These are phyloP conservation scores for Coniosporium apollinis DNA, from an alignment of 495 filamentous ascomycete genomes.

Conservation along the genomic window DNA sequence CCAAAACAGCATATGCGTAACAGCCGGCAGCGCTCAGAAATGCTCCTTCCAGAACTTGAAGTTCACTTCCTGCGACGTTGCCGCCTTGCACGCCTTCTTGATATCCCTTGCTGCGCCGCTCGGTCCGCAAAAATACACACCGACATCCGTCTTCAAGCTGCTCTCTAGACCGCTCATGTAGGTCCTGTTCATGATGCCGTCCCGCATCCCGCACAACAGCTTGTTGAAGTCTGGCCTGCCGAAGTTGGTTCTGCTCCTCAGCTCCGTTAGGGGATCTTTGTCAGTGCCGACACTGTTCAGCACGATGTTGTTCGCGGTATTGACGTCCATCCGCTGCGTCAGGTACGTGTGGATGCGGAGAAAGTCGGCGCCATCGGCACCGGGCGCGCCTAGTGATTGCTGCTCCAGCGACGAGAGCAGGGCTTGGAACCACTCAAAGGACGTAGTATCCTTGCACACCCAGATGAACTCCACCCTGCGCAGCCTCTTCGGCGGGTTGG, in stretches of 20 bases:
- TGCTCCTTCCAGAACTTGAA: slow-evolving; percentile 99
- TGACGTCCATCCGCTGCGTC: slow-evolving; percentile 77
- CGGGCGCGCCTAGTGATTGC: slow-evolving; percentile 50
- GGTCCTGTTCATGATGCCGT: slow-evolving; percentile 67
- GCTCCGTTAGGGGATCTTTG: slow-evolving; percentile 80
- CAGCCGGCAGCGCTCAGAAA: too few species aligned
- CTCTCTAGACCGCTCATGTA: slow-evolving; percentile 72
- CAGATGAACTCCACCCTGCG: slow-evolving; percentile 97
- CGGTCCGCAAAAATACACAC: slow-evolving; percentile 95
- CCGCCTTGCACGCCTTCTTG: slow-evolving; percentile 53
- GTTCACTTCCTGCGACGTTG: slow-evolving; percentile 57
- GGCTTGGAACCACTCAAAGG: slow-evolving; percentile 98
- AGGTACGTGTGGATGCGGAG: slow-evolving; percentile 96
- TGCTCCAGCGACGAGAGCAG: slow-evolving; percentile 82
- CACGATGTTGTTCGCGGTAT: slow-evolving; percentile 91
- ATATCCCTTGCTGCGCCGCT: slow-evolving; percentile 72
- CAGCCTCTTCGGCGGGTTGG: slow-evolving; percentile 72
- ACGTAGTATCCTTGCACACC: slow-evolving; percentile 90
- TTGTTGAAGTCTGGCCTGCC: slow-evolving; percentile 79
- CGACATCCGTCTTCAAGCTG: slow-evolving; percentile 59
- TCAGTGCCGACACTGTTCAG: slow-evolving; percentile 80
- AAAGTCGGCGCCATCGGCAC: slow-evolving; percentile 61
- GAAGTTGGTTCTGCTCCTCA: slow-evolving; percentile 83
- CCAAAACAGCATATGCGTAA: too few species aligned
- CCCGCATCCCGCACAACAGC: slow-evolving; percentile 70